Percentiles rank a stretch among this genome's conserved stretches.
phyloP scores from a whole-genome alignment of 2,329 filamentous ascomycete species.

The Clonostachys sp. region DNA sequence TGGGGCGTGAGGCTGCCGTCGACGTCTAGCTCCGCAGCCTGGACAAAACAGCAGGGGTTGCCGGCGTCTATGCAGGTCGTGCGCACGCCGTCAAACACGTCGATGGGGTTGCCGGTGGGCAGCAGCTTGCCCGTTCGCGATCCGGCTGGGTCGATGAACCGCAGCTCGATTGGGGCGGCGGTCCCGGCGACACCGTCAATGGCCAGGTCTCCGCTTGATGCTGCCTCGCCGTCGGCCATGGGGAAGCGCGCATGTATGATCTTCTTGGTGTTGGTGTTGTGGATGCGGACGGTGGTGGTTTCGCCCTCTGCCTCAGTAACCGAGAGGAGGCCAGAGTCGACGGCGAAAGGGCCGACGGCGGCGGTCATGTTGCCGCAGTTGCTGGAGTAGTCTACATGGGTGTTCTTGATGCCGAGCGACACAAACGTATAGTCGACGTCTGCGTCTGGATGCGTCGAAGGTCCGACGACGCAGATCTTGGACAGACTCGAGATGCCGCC shows the following conservation, averaged over 20 bases:
- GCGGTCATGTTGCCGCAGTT: constrained; percentile 76
- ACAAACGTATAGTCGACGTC: constrained; percentile 71
- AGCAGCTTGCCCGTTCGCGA: constrained; percentile 52
- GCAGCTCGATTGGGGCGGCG: constrained; percentile 48
- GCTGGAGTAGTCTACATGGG: constrained; percentile 58
- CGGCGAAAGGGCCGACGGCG: constrained; percentile 52
- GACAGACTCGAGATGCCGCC: neutral
- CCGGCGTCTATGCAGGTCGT: constrained; percentile 59
- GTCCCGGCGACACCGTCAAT: constrained; percentile 59
- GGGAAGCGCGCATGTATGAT: constrained; percentile 38
- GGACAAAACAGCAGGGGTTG: constrained; percentile 60
- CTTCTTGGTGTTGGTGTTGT: constrained; percentile 70
- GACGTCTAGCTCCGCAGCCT: constrained; percentile 41
- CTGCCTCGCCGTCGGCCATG: neutral
- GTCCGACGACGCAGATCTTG: neutral
- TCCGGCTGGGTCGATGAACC: constrained; percentile 55
- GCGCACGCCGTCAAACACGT: constrained; percentile 46
- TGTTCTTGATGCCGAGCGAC: constrained; percentile 59
- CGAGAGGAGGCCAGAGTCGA: constrained; percentile 20
- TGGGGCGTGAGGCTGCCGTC: constrained; percentile 46
- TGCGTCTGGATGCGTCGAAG: constrained; percentile 23
- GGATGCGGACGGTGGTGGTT: constrained; percentile 49
- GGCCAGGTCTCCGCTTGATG: constrained; percentile 40
- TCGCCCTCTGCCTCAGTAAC: constrained; percentile 6
- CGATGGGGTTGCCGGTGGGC: constrained; percentile 46